Evolutionary conservation across 116 monocot species (phyloP), one percentile per base, ranked within the genome.

Genomic region (Thalassia testudinum): DNA sequence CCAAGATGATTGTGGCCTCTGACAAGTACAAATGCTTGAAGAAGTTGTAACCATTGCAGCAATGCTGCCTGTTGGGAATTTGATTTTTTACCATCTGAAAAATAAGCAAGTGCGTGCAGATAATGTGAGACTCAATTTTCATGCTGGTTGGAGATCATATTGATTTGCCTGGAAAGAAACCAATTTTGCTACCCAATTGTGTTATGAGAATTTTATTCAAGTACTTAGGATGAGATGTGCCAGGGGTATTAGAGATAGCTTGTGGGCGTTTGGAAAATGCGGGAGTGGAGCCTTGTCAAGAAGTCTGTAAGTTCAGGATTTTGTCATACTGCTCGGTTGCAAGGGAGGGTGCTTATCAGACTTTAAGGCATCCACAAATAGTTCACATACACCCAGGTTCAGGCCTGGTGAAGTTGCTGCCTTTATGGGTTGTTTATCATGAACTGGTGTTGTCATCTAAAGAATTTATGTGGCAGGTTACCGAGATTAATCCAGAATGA

Each of bases 51-150:
- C 89, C 1, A 72, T 89, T 52, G 74, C 89, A 14, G 62, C 95
- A 27, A 97, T 97, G 95, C 49, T 97, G 51, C 89, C 95, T 5
- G 72, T 97, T 60, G 89, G 89, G 26, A 95, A 88, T 79, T 97
- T 89, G n/a, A 89, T 97, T 18, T 97, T 97, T 56, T 97, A 89
- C 52, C 89, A 85, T 26, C 95, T 89, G 16, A 97, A 97, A 65
- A 89, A 97, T 34, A 97, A 89, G 54, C 85, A 88, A 64, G 95
- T 89, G 8, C 89, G 88, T 76, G 95, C 95, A 51, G 89, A 89
- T 61, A 97, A 89, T 79, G 89, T 85, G 23, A 72, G 85, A 50
- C 24, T 79, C 37, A 97, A 89, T 68, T 97, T 97, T 61, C 81
- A 89, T 65, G 79, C 85, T 43, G 89, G 95, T 89, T 64, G 89